These are phyloP conservation scores for Lanmaoa pseudosensibilis DNA, from an alignment of 768 basidiomycete species.

Conservation along the genomic window DNA sequence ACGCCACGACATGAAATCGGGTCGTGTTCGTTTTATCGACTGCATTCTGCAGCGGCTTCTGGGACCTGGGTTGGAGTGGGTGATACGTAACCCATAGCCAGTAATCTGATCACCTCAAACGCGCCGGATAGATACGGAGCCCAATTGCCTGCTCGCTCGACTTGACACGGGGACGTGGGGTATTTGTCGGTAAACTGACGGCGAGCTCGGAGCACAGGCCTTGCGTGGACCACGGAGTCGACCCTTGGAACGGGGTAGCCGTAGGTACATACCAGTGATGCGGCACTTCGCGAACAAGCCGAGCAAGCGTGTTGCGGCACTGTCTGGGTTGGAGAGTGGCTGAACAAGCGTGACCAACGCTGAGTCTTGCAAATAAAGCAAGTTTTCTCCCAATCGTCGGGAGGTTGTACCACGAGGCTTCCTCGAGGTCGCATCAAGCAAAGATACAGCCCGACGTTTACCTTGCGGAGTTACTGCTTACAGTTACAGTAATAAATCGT, in stretches of 20 bases:
- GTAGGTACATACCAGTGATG: no score
- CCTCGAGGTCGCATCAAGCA: slow-evolving; percentile 23
- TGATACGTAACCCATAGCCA: neutral
- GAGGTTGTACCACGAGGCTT: slow-evolving; percentile 19
- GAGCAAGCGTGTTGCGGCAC: slow-evolving; percentile 5
- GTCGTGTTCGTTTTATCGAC: neutral
- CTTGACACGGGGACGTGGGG: neutral
- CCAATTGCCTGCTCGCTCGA: neutral
- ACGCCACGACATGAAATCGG: neutral
- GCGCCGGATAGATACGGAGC: neutral
- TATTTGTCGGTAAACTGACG: neutral
- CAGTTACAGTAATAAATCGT: slow-evolving; percentile 9
- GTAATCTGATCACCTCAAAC: neutral
- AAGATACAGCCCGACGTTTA: slow-evolving; percentile 10
- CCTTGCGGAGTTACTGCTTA: slow-evolving; percentile 8
- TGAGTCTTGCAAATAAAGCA: slow-evolving; percentile 11
- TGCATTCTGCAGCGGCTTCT: neutral
- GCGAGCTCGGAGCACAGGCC: neutral
- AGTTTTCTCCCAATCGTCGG: slow-evolving; percentile 14
- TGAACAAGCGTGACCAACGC: neutral
- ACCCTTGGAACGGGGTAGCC: neutral
- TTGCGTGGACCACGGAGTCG: neutral
- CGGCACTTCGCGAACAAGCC: neutral
- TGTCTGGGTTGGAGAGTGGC: neutral
- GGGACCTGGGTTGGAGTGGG: no score